A percentile compares a stretch with the other conserved stretches of the same genome.
Evolutionary conservation across 306 rosid genomes (phyloP).

Genomic region (Medicago arabica): DNA sequence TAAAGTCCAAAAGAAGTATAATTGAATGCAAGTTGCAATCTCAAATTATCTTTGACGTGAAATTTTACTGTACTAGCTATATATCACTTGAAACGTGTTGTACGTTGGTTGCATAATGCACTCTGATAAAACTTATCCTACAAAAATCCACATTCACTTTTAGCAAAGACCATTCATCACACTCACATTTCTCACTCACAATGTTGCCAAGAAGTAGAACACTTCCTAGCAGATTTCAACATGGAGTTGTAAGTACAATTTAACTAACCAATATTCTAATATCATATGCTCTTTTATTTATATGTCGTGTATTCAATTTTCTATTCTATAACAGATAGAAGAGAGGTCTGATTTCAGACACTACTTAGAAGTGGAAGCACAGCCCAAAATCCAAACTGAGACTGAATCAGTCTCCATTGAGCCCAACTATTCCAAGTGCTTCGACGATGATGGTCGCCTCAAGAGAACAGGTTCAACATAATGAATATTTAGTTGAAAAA

Average conservation of each 20-base stretch:
- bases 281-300: neutral
- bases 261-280: neutral
- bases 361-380: conserved; percentile 67
- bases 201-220: conserved; percentile 79
- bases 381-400: conserved; percentile 52
- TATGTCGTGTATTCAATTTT: neutral
- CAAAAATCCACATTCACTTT: conserved; percentile 43
- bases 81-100: conserved; percentile 31
- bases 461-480: conserved; percentile 69
- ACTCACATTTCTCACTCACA: neutral
- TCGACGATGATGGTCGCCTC: conserved; percentile 83
- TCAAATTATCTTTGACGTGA: neutral
- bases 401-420: conserved; percentile 50
- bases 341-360: conserved; percentile 68
- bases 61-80: neutral
- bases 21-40: conserved; percentile 35
- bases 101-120: conserved; percentile 3
- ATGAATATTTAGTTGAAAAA: neutral
- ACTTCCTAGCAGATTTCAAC: conserved; percentile 81
- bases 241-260: conserved; percentile 61
- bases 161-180: no score
- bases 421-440: conserved; percentile 65
- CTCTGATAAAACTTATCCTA: conserved; percentile 28
- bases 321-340: conserved; percentile 52
- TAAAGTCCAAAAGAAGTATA: conserved; percentile 26